These are phyloP conservation scores for Turritis glabra DNA, from an alignment of 345 rosid genomes.

Conservation along the genomic window DNA sequence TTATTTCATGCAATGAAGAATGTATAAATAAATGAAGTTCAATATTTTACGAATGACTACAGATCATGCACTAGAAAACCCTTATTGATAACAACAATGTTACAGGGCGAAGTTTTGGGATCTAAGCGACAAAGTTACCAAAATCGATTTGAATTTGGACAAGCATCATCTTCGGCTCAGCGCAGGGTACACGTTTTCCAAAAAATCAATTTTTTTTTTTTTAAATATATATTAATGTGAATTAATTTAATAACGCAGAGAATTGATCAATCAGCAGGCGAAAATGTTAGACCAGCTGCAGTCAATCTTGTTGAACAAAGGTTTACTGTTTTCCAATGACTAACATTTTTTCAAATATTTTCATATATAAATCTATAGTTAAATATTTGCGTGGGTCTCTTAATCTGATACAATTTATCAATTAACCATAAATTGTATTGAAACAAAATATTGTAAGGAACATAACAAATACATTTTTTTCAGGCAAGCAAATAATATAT, in stretches of 20 bases:
- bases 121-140: neutral
- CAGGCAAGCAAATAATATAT: neutral
- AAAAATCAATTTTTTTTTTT: neutral
- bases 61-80: neutral
- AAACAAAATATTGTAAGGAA: neutral
- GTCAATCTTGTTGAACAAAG: neutral
- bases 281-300: neutral
- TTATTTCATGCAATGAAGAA: neutral
- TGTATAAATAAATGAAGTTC: neutral
- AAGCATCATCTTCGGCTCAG: conserved; percentile 13
- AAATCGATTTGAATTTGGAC: neutral
- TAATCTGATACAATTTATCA: neutral
- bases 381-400: neutral
- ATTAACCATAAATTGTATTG: neutral
- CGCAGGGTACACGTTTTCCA: conserved; percentile 10
- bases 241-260: neutral
- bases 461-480: neutral
- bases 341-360: conserved; percentile 5
- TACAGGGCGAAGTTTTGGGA: neutral
- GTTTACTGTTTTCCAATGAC: neutral
- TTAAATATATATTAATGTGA: neutral
- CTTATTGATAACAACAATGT: neutral
- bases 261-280: neutral
- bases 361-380: neutral
- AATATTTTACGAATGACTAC: neutral